Evolutionary conservation across 176 grass and related monocot genomes (phyloP).

Genomic region (Oryza longistaminata): DNA sequence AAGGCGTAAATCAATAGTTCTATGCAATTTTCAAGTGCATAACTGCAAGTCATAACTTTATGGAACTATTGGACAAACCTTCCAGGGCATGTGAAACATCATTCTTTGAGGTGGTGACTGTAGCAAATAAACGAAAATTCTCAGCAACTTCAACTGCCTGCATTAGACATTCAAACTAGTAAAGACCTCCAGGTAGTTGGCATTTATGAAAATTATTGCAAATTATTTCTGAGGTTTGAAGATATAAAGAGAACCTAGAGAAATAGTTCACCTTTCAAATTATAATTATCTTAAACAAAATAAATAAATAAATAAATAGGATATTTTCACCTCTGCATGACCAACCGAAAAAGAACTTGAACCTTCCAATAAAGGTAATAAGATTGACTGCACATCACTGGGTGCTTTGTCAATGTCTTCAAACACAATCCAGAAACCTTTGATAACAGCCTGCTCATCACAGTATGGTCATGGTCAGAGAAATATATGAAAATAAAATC

Average conservation of each 20-base stretch:
- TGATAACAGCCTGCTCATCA: constrained; percentile 58
- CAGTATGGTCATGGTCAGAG: constrained; percentile 31
- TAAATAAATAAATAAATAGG: constrained; percentile 1
- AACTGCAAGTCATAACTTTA: background rate
- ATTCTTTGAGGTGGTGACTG: constrained; percentile 71
- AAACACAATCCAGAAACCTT: constrained; percentile 94
- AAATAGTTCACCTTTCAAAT: constrained; percentile 8
- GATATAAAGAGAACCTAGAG: constrained; percentile 17
- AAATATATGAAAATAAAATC: background rate
- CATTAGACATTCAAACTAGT: constrained; percentile 26
- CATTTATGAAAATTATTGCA: constrained; percentile 6
- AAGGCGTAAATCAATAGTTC: background rate
- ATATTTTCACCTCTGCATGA: constrained; percentile 71
- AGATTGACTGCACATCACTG: constrained; percentile 80
- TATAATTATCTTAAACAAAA: constrained; percentile 12
- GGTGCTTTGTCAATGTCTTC: constrained; percentile 97
- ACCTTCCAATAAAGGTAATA: constrained; percentile 89
- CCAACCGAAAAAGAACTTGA: constrained; percentile 72
- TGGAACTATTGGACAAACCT: constrained; percentile 47
- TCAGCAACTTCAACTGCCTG: constrained; percentile 77
- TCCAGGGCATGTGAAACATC: constrained; percentile 67
- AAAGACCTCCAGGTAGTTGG: constrained; percentile 29
- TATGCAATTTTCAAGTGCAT: constrained; percentile 20
- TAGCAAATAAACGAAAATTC: constrained; percentile 84
- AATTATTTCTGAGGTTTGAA: background rate